Evolutionary conservation across 495 filamentous ascomycete species (phyloP).

Genomic region (Sordaria brevicollis): DNA sequence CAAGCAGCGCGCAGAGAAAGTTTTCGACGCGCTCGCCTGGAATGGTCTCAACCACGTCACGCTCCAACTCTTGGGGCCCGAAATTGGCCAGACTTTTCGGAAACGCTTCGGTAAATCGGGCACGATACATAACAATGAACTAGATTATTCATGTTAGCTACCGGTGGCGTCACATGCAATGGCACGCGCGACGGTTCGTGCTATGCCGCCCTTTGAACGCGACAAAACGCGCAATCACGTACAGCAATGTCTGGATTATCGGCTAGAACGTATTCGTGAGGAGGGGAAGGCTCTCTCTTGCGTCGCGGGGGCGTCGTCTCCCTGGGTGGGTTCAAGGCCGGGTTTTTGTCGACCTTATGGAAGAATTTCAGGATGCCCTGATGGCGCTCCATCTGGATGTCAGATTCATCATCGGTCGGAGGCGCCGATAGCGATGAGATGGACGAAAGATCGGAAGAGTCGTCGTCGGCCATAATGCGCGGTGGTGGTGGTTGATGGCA

Average conservation of each 20-base stretch:
- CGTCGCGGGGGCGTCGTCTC: slow-evolving; percentile 55
- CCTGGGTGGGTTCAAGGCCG: slow-evolving; percentile 22
- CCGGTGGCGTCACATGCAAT: slow-evolving; percentile 15
- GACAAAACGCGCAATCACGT: slow-evolving; percentile 33
- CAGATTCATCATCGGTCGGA: slow-evolving; percentile 42
- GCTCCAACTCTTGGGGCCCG: slow-evolving; percentile 90
- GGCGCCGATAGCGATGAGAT: slow-evolving; percentile 42
- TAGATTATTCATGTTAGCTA: slow-evolving; percentile 30
- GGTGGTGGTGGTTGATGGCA: background rate
- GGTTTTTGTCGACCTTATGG: slow-evolving; percentile 36
- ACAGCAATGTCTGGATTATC: slow-evolving; percentile 86
- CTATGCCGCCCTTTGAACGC: slow-evolving; percentile 19
- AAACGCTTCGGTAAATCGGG: slow-evolving; percentile 82
- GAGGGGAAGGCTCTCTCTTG: slow-evolving; percentile 70
- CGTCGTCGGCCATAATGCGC: slow-evolving; percentile 40
- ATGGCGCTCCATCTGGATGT: slow-evolving; percentile 35
- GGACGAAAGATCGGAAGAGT: slow-evolving; percentile 45
- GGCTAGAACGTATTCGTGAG: slow-evolving; percentile 78
- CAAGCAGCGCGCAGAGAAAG: slow-evolving; percentile 79
- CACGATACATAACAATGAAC: slow-evolving; percentile 97
- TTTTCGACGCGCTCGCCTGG: slow-evolving; percentile 80
- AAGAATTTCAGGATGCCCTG: slow-evolving; percentile 50
- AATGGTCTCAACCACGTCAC: slow-evolving; percentile 61
- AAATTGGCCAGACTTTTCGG: slow-evolving; percentile 77
- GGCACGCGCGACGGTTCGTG: slow-evolving; percentile 31